Evolutionary conservation across 2,329 filamentous ascomycete genomes (phyloP).

Genomic region (Pseudogymnoascus sp.): DNA sequence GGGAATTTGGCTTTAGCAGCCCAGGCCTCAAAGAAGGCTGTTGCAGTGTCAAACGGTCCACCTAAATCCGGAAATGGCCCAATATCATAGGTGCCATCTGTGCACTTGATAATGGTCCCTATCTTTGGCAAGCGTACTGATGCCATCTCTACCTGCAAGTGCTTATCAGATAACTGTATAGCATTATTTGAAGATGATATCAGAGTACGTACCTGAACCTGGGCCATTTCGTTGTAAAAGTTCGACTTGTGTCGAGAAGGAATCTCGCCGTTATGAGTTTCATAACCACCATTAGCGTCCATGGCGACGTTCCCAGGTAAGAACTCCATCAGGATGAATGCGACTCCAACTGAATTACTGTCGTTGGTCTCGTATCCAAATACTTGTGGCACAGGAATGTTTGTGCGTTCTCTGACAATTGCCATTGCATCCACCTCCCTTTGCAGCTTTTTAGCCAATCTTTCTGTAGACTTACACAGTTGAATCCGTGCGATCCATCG

Average conservation of each 20-base stretch:
- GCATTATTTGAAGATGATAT: constrained; percentile 37
- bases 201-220: background rate
- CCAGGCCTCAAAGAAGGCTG: constrained; percentile 20
- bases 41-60: constrained; percentile 21
- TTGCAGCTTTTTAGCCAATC: background rate
- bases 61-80: constrained; percentile 20
- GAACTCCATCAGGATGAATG: background rate
- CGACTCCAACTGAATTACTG: background rate
- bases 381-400: background rate
- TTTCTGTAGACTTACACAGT: background rate
- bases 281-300: background rate
- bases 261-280: background rate
- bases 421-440: background rate
- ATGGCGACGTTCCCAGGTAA: background rate
- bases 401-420: background rate
- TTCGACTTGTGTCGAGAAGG: background rate
- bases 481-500: background rate
- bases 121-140: constrained; percentile 33
- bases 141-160: constrained; percentile 20
- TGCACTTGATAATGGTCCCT: background rate
- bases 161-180: constrained; percentile 42
- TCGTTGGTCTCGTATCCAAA: background rate
- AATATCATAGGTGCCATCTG: background rate
- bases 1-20: constrained; percentile 17
- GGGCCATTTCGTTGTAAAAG: background rate